A percentile compares a stretch with the other conserved stretches of the same genome.
These are phyloP conservation scores for Breviolum minutum DNA, from an alignment of 73 alveolate species.

Conservation along the genomic window DNA sequence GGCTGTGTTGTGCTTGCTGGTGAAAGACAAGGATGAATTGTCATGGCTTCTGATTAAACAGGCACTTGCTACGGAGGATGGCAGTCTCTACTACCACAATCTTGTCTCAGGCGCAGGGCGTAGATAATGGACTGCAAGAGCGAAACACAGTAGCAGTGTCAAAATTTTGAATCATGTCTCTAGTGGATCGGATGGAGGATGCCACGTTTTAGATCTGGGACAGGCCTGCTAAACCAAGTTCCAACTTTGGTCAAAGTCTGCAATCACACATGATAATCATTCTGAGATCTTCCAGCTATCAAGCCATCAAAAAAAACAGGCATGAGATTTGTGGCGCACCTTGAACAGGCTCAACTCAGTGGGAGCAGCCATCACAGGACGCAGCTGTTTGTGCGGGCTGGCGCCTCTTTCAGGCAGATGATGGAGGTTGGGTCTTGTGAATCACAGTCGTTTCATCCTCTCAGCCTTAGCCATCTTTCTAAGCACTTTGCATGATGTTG, in stretches of 20 bases:
- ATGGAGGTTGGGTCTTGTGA: slow-evolving; percentile 30
- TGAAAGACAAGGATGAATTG: neutral
- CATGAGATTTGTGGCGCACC: too few species aligned
- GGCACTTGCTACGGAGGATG: slow-evolving; percentile 65
- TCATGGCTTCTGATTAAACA: neutral
- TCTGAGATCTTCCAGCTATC: too few species aligned
- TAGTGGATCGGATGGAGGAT: too few species aligned
- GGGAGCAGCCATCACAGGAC: slow-evolving; percentile 74
- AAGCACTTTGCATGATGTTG: neutral
- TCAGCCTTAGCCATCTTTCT: too few species aligned
- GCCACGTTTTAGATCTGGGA: too few species aligned
- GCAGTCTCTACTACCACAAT: slow-evolving; percentile 80
- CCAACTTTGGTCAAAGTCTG: too few species aligned
- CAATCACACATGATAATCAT: too few species aligned
- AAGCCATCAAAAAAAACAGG: too few species aligned
- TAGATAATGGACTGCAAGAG: neutral
- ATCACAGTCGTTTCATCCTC: neutral
- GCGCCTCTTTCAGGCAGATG: slow-evolving; percentile 92
- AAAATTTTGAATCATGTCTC: too few species aligned
- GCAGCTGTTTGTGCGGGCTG: slow-evolving; percentile 91
- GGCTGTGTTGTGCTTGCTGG: neutral
- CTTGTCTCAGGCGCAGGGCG: slow-evolving; percentile 58
- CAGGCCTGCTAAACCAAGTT: too few species aligned
- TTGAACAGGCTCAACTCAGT: slow-evolving; percentile 57
- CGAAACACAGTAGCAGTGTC: too few species aligned